Conservation (phyloP, 768 basidiomycete genomes). For the Hygrophorus pudorinus region DNA sequence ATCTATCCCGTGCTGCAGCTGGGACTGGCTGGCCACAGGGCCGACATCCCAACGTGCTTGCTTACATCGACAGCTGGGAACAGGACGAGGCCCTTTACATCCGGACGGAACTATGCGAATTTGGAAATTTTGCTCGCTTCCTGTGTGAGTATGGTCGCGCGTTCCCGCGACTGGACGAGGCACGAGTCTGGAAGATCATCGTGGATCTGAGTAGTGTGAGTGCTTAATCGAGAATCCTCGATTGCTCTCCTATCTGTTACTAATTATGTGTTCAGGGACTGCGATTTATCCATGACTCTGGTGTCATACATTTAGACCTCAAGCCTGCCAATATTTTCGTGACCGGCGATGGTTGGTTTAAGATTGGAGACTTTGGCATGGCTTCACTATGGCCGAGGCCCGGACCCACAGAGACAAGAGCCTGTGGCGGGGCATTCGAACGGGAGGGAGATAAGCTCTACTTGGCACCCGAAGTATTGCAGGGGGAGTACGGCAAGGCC, state of each 20-base stretch:
- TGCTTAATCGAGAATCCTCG: conserved; percentile 22
- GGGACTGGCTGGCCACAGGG: conserved; percentile 25
- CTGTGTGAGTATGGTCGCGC: conserved; percentile 82
- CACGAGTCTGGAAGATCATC: conserved; percentile 92
- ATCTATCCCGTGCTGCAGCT: conserved; percentile 42
- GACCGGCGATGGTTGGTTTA: conserved; percentile 77
- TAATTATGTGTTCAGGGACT: conserved; percentile 48
- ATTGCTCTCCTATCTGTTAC: conserved; percentile 16
- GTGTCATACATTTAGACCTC: conserved; percentile 90
- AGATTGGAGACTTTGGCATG: conserved; percentile 98
- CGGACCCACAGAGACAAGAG: conserved; percentile 14
- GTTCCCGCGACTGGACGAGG: conserved; percentile 83
- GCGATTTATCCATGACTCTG: conserved; percentile 78
- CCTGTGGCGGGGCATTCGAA: conserved; percentile 54
- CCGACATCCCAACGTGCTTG: conserved; percentile 73
- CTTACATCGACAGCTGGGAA: conserved; percentile 94
- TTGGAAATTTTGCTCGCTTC: conserved; percentile 87
- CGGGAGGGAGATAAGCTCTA: conserved; percentile 97
- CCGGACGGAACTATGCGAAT: conserved; percentile 88
- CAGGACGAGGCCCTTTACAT: conserved; percentile 82
- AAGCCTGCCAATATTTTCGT: conserved; percentile 98
- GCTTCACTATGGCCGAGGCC: conserved; percentile 86
- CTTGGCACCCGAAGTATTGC: conserved; percentile 90
- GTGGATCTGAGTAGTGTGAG: conserved; percentile 83
- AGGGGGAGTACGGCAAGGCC: conserved; percentile 84